These are phyloP conservation scores for Glarea lozoyensis DNA, from an alignment of 495 filamentous ascomycete genomes.

Conservation along the genomic window DNA sequence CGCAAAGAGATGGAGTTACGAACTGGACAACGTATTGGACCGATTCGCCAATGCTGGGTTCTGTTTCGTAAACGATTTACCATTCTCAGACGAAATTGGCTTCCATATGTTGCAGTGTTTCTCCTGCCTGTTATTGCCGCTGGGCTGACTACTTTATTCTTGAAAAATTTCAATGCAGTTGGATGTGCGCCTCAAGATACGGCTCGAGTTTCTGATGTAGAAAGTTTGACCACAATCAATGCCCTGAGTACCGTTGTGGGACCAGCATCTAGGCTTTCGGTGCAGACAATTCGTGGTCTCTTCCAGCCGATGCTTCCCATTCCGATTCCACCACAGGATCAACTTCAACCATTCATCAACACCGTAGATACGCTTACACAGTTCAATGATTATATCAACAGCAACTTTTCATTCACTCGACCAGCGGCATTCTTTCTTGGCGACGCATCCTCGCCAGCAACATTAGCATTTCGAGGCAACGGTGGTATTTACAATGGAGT, in stretches of 20 bases:
- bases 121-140: conserved; percentile 68
- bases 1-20: conserved; percentile 30
- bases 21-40: conserved; percentile 55
- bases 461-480: conserved; percentile 52
- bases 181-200: conserved; percentile 48
- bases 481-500: conserved; percentile 44
- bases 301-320: conserved; percentile 29
- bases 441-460: conserved; percentile 40
- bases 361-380: conserved; percentile 53
- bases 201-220: conserved; percentile 26
- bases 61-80: conserved; percentile 70
- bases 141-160: conserved; percentile 63
- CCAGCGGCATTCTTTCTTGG: conserved; percentile 68
- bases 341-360: conserved; percentile 23
- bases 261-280: conserved; percentile 41
- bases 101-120: conserved; percentile 63
- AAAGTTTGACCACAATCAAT: conserved; percentile 28
- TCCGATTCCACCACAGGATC: conserved; percentile 14
- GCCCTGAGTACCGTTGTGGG: conserved; percentile 50
- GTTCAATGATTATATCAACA: conserved; percentile 55
- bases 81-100: conserved; percentile 65
- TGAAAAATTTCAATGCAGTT: conserved; percentile 44
- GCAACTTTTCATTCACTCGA: conserved; percentile 54
- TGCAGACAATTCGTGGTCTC: conserved; percentile 31
- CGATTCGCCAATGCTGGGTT: conserved; percentile 56